Evolutionary conservation across 2,329 filamentous ascomycete species (phyloP), one percentile per base, ranked within the genome.

Genomic region (Kalaharituber pfeilii): DNA sequence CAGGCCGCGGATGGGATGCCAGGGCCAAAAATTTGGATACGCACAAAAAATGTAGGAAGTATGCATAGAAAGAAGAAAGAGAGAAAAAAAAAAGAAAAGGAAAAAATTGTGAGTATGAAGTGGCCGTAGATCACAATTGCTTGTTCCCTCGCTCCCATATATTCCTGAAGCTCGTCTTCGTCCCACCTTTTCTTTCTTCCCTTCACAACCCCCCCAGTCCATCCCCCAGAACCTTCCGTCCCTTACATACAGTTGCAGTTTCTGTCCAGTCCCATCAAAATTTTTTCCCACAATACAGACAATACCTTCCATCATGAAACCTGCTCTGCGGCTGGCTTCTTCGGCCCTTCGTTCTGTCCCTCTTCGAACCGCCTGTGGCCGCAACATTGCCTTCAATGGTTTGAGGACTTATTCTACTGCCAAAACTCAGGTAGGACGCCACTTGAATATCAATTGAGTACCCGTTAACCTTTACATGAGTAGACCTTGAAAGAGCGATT

Each of bases 401-500:
- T 73, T 83, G 68, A 81, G 89, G 72, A 86, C 78, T 78, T 95
- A 94, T 75, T 94, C 88, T 60, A 82, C 86, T 64, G 70, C 70
- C 65, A 94, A 95, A 79, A 78, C 82, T 65, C 81, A 87, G 78
- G 87, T 93, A 75, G 67, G 74, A 57, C 47, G 30, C n/a, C 13
- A 11, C 22, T 59, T 53, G 60, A 63, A 61, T 62, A 20, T 13
- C n/a, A 47, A 47, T 47, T 47, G 42, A 22, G 42, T 22, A 65
- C 65, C 58, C 62, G 59, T 62, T 61, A 57, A 55, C 56, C 53
- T 51, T 55, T 25, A 53, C 54, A 59, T 55, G 50, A 39, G 27
- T 59, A 98, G 91, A 87, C 87, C 65, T 75, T 98, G 69, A 98
- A 98, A 78, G 91, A 98, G 72, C 89, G 87, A 69, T 96, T 98